Evolutionary conservation across 768 basidiomycete species (phyloP).

Genomic region (Hortiboletus campestris): DNA sequence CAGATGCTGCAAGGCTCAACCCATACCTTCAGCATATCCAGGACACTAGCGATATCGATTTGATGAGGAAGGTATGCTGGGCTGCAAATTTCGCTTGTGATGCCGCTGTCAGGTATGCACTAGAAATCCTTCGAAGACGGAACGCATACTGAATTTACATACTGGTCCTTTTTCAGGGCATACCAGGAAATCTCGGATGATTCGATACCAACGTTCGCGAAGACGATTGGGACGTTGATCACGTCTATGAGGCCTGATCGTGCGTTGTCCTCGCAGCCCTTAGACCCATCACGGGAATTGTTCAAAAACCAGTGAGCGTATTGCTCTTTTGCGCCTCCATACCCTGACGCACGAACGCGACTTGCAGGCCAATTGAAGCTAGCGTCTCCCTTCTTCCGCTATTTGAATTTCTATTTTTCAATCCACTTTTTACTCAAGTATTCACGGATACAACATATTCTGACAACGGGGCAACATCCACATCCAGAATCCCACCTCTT

Average conservation of each 20-base stretch:
- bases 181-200: constrained; percentile 60
- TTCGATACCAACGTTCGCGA: constrained; percentile 45
- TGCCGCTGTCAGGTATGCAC: constrained; percentile 47
- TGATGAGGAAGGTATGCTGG: constrained; percentile 60
- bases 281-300: constrained; percentile 49
- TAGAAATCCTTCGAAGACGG: not conserved
- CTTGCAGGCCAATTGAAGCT: constrained; percentile 59
- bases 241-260: constrained; percentile 54
- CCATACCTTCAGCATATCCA: constrained; percentile 57
- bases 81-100: constrained; percentile 52
- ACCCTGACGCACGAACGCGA: not conserved
- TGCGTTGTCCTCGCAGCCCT: constrained; percentile 44
- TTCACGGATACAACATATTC: constrained; percentile 39
- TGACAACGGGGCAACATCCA: constrained; percentile 23
- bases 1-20: constrained; percentile 68
- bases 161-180: constrained; percentile 36
- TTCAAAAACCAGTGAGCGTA: constrained; percentile 55
- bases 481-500: constrained; percentile 33
- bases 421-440: constrained; percentile 47
- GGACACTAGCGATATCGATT: constrained; percentile 43
- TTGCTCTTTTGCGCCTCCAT: not conserved
- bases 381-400: constrained; percentile 56
- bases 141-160: not conserved
- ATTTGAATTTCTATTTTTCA: constrained; percentile 58
- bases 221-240: constrained; percentile 52